Evolutionary conservation across 2,329 filamentous ascomycete genomes (phyloP).

Genomic region (Cercospora sojina): DNA sequence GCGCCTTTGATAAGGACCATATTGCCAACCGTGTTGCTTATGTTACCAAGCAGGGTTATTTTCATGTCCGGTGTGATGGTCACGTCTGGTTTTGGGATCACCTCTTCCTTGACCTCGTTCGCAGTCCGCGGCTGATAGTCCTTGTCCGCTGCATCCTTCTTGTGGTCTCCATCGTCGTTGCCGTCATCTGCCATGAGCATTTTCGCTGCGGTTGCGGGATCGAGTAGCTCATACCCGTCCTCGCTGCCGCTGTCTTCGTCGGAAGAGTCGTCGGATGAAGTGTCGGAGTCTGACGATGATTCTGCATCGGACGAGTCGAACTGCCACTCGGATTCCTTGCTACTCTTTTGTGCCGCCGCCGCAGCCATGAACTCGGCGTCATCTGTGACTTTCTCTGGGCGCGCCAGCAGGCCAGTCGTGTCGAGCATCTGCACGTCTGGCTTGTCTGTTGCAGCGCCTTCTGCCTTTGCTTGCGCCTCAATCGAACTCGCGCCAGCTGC

Average conservation of each 20-base stretch:
- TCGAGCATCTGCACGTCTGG: slow-evolving; percentile 16
- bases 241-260: slow-evolving; percentile 55
- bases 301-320: slow-evolving; percentile 61
- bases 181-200: slow-evolving; percentile 81
- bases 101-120: slow-evolving; percentile 66
- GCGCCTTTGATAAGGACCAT: slow-evolving; percentile 76
- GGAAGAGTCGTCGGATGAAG: slow-evolving; percentile 35
- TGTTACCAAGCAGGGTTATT: slow-evolving; percentile 70
- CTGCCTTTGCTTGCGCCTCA: background rate
- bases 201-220: slow-evolving; percentile 77
- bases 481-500: background rate
- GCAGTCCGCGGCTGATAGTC: slow-evolving; percentile 65
- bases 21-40: slow-evolving; percentile 77
- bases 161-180: slow-evolving; percentile 72
- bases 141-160: slow-evolving; percentile 46
- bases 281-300: slow-evolving; percentile 56
- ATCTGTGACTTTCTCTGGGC: slow-evolving; percentile 31
- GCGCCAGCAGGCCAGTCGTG: background rate
- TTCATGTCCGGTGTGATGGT: slow-evolving; percentile 73
- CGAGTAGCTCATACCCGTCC: slow-evolving; percentile 68
- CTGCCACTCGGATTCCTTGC: slow-evolving; percentile 76
- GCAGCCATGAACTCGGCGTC: slow-evolving; percentile 47
- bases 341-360: slow-evolving; percentile 48
- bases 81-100: slow-evolving; percentile 67
- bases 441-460: background rate